Evolutionary conservation across 257 asterid species (phyloP).

Genomic region (Solanum appendiculatum): DNA sequence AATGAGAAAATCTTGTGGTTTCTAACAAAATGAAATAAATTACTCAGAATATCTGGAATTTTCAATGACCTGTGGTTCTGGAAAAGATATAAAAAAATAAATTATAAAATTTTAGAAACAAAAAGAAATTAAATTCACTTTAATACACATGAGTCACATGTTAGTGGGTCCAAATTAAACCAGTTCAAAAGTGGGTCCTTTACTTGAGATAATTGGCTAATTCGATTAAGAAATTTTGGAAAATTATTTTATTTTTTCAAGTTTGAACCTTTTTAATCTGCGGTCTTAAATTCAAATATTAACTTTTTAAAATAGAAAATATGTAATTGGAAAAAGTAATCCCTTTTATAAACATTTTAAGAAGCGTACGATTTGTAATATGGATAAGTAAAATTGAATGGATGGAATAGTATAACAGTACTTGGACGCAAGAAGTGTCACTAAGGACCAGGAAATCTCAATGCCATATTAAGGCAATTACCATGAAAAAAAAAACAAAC

Average conservation of each 20-base stretch:
- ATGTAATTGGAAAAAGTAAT: too few relatives aligned
- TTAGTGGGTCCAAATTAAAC: conserved; percentile 18
- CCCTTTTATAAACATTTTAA: too few relatives aligned
- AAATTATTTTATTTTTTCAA: neutral
- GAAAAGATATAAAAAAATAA: neutral
- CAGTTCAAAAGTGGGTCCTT: conserved; percentile 16
- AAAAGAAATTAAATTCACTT: neutral
- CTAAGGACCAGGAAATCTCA: neutral
- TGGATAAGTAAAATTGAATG: too few relatives aligned
- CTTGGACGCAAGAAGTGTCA: neutral
- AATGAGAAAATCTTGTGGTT: neutral
- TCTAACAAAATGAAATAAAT: neutral
- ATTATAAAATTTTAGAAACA: neutral
- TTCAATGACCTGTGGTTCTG: conserved; percentile 9
- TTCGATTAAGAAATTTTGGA: neutral
- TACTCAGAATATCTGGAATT: neutral
- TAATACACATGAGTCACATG: conserved; percentile 52
- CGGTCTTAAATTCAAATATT: too few relatives aligned
- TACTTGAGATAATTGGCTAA: neutral
- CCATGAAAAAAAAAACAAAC: neutral
- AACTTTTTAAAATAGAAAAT: too few relatives aligned
- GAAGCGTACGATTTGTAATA: too few relatives aligned
- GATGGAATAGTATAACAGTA: too few relatives aligned
- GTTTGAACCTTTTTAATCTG: neutral
- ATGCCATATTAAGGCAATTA: neutral